Conservation (phyloP, 352 stramenopile species). For the Globisporangium uncinulatum region DNA sequence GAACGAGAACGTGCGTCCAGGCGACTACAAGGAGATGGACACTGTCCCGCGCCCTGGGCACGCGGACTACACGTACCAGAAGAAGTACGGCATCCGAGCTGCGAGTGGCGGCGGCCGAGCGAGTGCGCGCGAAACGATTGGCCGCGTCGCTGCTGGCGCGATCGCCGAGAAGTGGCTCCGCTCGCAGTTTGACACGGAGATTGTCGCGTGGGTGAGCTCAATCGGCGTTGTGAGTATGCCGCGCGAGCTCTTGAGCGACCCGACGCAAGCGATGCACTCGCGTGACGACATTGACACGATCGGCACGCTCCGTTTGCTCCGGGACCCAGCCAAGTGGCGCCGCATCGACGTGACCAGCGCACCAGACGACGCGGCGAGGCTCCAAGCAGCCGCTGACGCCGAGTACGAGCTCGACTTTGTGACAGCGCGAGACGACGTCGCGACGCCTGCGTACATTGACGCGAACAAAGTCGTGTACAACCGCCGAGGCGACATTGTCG, state of each 20-base stretch:
- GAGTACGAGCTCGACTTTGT: conserved; percentile 77
- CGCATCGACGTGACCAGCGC: conserved; percentile 25
- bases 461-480: conserved; percentile 89
- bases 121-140: conserved; percentile 97
- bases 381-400: conserved; percentile 58
- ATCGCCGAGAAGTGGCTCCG: conserved; percentile 96
- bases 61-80: conserved; percentile 99
- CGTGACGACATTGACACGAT: conserved; percentile 82
- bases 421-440: conserved; percentile 38
- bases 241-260: conserved; percentile 53
- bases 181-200: conserved; percentile 87
- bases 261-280: conserved; percentile 58
- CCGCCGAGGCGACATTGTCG: conserved; percentile 61
- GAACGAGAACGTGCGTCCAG: conserved; percentile 96
- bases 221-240: conserved; percentile 87
- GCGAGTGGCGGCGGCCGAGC: conserved; percentile 94
- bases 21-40: conserved; percentile 97
- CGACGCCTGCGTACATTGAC: conserved; percentile 89
- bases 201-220: conserved; percentile 87
- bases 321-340: conserved; percentile 60
- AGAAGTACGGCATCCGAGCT: conserved; percentile 98
- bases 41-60: conserved; percentile 90
- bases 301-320: conserved; percentile 77
- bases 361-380: conserved; percentile 27
- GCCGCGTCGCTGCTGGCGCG: conserved; percentile 94